phyloP scores from a whole-genome alignment of 305 asterid genomes.

The Euphrasia arctica region DNA sequence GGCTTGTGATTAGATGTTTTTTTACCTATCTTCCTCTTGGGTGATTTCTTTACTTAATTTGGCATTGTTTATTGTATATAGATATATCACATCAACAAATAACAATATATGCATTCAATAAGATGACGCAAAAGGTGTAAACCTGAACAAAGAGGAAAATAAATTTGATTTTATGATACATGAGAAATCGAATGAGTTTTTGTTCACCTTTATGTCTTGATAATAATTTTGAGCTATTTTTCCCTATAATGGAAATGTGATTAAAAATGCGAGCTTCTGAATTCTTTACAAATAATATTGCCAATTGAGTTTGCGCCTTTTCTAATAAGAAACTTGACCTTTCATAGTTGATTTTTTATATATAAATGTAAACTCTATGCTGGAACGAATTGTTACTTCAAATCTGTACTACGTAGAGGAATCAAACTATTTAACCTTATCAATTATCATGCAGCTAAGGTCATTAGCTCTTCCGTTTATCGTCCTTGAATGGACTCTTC shows the following conservation, averaged over 20 bases:
- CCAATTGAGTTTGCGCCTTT: constrained; percentile 14
- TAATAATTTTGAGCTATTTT: constrained; percentile 12
- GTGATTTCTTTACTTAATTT: constrained; percentile 4
- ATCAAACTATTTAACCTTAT: constrained; percentile 26
- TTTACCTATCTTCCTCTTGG: constrained; percentile 17
- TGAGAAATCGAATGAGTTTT: neutral
- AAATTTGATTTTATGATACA: constrained; percentile 13
- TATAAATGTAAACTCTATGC: constrained; percentile 12
- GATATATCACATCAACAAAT: neutral
- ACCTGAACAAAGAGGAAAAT: constrained; percentile 8
- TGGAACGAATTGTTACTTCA: constrained; percentile 18
- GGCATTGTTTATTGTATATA: neutral
- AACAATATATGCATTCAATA: constrained; percentile 14
- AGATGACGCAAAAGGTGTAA: constrained; percentile 15
- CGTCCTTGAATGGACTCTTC: constrained; percentile 99
- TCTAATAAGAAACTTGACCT: neutral
- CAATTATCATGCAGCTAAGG: constrained; percentile 75
- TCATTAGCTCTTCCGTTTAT: constrained; percentile 99
- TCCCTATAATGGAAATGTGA: constrained; percentile 11
- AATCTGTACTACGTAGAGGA: constrained; percentile 13
- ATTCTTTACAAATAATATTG: constrained; percentile 15
- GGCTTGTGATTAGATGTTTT: constrained; percentile 19
- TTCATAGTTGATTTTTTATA: neutral
- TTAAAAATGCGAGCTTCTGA: neutral
- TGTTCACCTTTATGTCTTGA: constrained; percentile 9